phyloP scores from a whole-genome alignment of 306 rosid species.

The Castanea mollissima region DNA sequence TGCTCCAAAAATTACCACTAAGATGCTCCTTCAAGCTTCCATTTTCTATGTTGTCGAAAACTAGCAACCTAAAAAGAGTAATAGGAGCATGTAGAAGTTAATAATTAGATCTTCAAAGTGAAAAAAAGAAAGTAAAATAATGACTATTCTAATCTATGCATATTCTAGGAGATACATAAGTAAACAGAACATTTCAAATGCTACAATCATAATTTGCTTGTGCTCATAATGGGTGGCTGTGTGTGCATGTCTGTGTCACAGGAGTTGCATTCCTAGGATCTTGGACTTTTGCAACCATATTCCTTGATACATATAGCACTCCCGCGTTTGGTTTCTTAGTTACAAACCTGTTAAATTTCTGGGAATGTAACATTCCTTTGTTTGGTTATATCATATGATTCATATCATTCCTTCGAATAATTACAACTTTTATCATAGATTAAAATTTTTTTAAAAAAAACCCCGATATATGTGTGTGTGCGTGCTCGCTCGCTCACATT shows the following conservation, averaged over 20 bases:
- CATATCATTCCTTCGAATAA: too few relatives aligned
- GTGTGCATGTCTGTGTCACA: neutral
- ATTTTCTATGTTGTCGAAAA: constrained; percentile 70
- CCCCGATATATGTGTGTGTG: too few relatives aligned
- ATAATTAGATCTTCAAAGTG: neutral
- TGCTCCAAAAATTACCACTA: constrained; percentile 49
- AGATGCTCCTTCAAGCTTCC: constrained; percentile 96
- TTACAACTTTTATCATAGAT: too few relatives aligned
- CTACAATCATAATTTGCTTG: neutral
- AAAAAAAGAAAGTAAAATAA: neutral
- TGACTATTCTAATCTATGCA: neutral
- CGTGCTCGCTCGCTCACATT: too few relatives aligned
- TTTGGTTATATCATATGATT: too few relatives aligned
- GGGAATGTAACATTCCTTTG: too few relatives aligned
- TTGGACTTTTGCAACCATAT: too few relatives aligned
- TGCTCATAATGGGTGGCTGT: neutral
- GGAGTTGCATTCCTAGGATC: neutral
- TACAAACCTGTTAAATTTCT: too few relatives aligned
- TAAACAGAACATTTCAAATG: neutral
- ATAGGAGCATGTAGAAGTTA: constrained; percentile 5
- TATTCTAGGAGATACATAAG: neutral
- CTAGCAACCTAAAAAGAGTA: constrained; percentile 57
- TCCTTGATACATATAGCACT: too few relatives aligned
- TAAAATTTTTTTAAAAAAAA: too few relatives aligned
- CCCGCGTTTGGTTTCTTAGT: too few relatives aligned